phyloP scores from a whole-genome alignment of 371 early-diverging fungal species.

The Nematocida ironsii region DNA sequence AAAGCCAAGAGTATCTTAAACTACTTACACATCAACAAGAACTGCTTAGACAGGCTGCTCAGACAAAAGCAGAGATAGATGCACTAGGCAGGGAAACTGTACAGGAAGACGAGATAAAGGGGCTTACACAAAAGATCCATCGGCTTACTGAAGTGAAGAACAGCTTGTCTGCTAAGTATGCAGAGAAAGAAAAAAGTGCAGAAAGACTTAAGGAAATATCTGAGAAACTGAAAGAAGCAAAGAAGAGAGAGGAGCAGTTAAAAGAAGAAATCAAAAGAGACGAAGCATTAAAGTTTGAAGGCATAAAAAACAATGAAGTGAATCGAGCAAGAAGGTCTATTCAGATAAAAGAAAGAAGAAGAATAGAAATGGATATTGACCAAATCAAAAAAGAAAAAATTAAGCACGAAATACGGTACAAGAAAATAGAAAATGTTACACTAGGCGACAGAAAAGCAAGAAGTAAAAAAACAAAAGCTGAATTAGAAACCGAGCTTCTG shows the following conservation, averaged over 20 bases:
- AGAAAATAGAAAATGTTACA: not conserved
- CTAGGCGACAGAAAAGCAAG: not conserved
- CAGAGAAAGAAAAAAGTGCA: slow-evolving; percentile 59
- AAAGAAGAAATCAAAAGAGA: slow-evolving; percentile 58
- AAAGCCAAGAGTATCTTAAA: not conserved
- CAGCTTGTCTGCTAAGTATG: not conserved
- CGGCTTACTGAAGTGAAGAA: not conserved
- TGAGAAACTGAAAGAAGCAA: slow-evolving; percentile 57
- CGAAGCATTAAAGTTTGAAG: slow-evolving; percentile 47
- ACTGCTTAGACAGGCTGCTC: not conserved
- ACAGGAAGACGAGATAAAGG: not conserved
- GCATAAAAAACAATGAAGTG: slow-evolving; percentile 47
- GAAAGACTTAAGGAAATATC: slow-evolving; percentile 72
- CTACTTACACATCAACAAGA: not conserved
- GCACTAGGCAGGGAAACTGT: not conserved
- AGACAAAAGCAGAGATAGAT: slow-evolving; percentile 7
- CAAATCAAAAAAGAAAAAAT: slow-evolving; percentile 57
- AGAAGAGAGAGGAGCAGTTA: slow-evolving; percentile 55
- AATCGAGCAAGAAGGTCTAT: slow-evolving; percentile 54
- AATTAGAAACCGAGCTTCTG: not conserved
- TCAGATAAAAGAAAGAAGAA: slow-evolving; percentile 45
- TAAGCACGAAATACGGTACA: slow-evolving; percentile 74
- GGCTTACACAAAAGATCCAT: not conserved
- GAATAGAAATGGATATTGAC: slow-evolving; percentile 5
- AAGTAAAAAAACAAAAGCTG: not conserved